Evolutionary conservation across 768 basidiomycete genomes (phyloP), one percentile per base, ranked within the genome.

Genomic region (Strobilomyces echinocephalus): DNA sequence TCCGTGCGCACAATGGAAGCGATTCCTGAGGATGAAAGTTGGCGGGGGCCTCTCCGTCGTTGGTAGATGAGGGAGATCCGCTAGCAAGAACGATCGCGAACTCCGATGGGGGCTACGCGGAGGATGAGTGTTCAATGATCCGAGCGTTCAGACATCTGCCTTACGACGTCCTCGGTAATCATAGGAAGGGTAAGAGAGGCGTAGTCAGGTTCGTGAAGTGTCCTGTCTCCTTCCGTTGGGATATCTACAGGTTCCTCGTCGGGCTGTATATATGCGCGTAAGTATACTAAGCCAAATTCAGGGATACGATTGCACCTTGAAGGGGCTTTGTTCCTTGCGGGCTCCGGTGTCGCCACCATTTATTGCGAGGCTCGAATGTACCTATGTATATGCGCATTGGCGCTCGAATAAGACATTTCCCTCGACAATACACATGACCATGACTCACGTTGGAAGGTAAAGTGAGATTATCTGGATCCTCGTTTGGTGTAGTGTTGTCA

Each of bases 211-310:
- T 46, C 30, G 9, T 38, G 33, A 45, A 46, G 20, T 31, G 33
- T 49, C 12, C 0, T 8, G 12, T 20, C 35, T 43, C 26, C 9
- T 26, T 36, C 39, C 16, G 21, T 36, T 38, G 43, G 52, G 12
- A 30, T 50, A 41, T 53, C 46, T 14, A 47, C 41, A 40, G 15
- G 21, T 18, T 51, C 46, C 18, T 53, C 38, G 18, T 44, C 30
- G 12, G 36, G 31, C 55, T 54, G 59, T 28, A 58, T 67, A 60
- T 59, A 65, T 68, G 65, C 66, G 53, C 42, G 41, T 50, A 39
- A 62, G 49, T 8, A 40, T 3, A 12, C n/a, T 16, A n/a, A n/a
- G 11, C 30, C n/a, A 42, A n/a, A 8, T 21, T 15, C 16, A 11
- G 30, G 16, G 26, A 24, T 35, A 44, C 11, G 39, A 20, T 12